Evolutionary conservation across 768 basidiomycete species (phyloP), one percentile per base, ranked within the genome.

Genomic region (Scleroderma citrinum): DNA sequence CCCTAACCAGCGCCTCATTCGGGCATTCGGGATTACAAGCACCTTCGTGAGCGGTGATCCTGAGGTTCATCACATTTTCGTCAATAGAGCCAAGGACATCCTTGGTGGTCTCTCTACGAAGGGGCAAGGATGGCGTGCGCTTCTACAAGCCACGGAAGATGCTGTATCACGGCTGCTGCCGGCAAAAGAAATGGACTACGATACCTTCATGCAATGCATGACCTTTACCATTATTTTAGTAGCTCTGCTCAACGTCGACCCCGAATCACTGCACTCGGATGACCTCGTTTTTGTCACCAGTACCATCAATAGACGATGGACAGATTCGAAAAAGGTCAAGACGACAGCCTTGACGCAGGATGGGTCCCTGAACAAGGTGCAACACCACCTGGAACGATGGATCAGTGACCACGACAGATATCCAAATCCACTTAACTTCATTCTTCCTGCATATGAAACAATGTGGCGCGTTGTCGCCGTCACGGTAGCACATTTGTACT

Each of bases 391-490:
- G 6, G 44, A 59, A 17, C 35, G 24, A 2, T 74, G 83, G 52
- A 51, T 83, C 21, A 64, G 67, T 29, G 53, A 59, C 1, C 48
- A 16, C 2, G 65, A 68, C 0, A 50, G 32, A 7, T 51, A 56
- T n/a, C 50, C 55, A 7, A 57, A 57, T 2, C 80, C 81, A 0
- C 54, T 83, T 0, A 70, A 84, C 42, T 73, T 76, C 35, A 71
- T 84, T 39, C 71, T 84, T 10, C 83, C 83, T 0, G 65, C 80
- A 0, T 85, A 75, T 64, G 83, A 84, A 53, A 82, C 81, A 0
- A 65, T 82, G 50, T 84, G 83, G 82, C 71, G 81, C 0, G 75
- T 85, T 21, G 75, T 82, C 21, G 81, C 80, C 0, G 59, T 78
- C 1, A 73, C 75, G 0, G 61, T 73, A 49, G 68, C 66, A 1